Percentiles rank a stretch among this genome's conserved stretches.
These are phyloP conservation scores for Fennellomyces sp. DNA, from an alignment of 371 early-diverging fungal genomes.

Conservation along the genomic window DNA sequence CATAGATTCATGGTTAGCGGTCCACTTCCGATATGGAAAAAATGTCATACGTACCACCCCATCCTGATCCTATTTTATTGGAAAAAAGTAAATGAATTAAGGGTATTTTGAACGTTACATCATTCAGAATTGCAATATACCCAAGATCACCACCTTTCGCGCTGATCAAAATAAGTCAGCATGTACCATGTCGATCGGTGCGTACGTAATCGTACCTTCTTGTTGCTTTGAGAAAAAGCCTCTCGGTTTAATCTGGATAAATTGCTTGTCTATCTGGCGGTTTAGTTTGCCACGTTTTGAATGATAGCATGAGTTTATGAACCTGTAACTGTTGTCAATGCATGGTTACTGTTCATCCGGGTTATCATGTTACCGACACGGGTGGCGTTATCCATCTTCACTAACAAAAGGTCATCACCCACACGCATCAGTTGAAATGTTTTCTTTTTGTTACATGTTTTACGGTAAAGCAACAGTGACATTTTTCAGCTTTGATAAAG, in stretches of 20 bases:
- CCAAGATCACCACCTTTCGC: slow-evolving; percentile 4
- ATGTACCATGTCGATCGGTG: background rate
- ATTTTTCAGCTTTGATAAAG: background rate
- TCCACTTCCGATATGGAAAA: background rate
- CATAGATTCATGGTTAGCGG: background rate
- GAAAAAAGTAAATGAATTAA: slow-evolving; percentile 15
- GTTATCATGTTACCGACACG: no score
- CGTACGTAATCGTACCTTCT: background rate
- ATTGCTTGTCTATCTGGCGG: background rate
- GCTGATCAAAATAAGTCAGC: background rate
- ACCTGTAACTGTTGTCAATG: background rate
- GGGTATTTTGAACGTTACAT: no score
- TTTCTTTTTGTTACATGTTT: no score
- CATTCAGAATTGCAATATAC: background rate
- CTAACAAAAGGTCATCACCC: no score
- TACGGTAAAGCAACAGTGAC: no score
- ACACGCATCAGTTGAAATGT: no score
- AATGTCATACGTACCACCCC: slow-evolving; percentile 67
- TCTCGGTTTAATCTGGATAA: background rate
- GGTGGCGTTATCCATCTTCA: no score
- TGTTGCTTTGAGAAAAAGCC: background rate
- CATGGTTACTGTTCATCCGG: background rate
- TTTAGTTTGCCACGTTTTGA: background rate
- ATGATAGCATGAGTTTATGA: background rate
- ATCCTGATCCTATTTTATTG: slow-evolving; percentile 61